Evolutionary conservation across 768 basidiomycete species (phyloP).

Genomic region (Paxillus rubicundulus): DNA sequence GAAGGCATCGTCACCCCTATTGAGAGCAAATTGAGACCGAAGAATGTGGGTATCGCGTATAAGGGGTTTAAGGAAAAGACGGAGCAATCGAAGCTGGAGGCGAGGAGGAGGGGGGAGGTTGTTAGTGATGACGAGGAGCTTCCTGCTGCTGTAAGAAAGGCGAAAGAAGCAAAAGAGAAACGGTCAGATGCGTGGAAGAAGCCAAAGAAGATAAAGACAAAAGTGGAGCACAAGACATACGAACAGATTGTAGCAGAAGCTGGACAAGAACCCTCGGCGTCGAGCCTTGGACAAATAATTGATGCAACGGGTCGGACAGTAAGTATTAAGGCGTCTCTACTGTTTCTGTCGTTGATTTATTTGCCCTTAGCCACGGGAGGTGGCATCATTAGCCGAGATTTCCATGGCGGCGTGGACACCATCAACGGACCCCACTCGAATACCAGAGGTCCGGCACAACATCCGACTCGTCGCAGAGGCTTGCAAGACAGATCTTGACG

Average conservation of each 20-base stretch:
- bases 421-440: constrained; percentile 78
- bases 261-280: constrained; percentile 51
- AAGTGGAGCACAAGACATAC: constrained; percentile 92
- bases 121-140: constrained; percentile 70
- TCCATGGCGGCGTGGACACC: constrained; percentile 81
- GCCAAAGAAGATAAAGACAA: constrained; percentile 80
- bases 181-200: constrained; percentile 83
- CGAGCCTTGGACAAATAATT: constrained; percentile 82
- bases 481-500: constrained; percentile 81
- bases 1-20: constrained; percentile 88
- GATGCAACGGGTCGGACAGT: constrained; percentile 94
- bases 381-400: constrained; percentile 79
- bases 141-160: constrained; percentile 28
- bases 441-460: constrained; percentile 98
- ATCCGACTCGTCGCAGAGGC: constrained; percentile 81
- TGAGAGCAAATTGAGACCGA: constrained; percentile 80
- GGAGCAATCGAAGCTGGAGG: constrained; percentile 79
- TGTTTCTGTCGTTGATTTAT: constrained; percentile 4
- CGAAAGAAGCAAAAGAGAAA: constrained; percentile 56
- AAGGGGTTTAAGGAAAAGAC: constrained; percentile 89
- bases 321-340: constrained; percentile 28
- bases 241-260: constrained; percentile 93
- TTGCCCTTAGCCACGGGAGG: constrained; percentile 69
- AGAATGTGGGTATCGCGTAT: constrained; percentile 84
- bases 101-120: constrained; percentile 65